phyloP scores from a whole-genome alignment of 2,329 filamentous ascomycete genomes.

The Fusarium devonianum region DNA sequence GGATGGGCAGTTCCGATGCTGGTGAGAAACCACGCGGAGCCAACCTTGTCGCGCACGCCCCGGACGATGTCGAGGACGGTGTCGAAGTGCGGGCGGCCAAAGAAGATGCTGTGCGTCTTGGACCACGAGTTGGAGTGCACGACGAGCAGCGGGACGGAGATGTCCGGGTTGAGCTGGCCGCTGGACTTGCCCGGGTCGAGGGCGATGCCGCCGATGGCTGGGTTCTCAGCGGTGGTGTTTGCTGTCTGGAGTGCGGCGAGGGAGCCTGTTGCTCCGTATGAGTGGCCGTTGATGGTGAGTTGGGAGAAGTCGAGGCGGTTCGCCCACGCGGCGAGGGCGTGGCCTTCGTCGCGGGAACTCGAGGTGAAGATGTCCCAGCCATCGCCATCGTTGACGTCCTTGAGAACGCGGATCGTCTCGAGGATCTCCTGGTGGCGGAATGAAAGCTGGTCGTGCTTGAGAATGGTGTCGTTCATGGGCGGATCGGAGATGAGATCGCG shows the following conservation, averaged over 20 bases:
- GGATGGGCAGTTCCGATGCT: constrained; percentile 65
- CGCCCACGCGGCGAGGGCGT: constrained; percentile 57
- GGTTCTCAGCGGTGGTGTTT: constrained; percentile 37
- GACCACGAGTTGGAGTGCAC: constrained; percentile 73
- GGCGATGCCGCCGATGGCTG: constrained; percentile 63
- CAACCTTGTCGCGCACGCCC: constrained; percentile 52
- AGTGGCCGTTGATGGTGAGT: constrained; percentile 68
- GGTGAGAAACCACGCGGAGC: constrained; percentile 62
- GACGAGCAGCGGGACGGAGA: constrained; percentile 65
- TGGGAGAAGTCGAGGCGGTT: constrained; percentile 60
- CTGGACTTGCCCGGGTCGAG: constrained; percentile 72
- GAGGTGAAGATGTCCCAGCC: constrained; percentile 45
- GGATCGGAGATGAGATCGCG: constrained; percentile 45
- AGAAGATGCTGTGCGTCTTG: constrained; percentile 62
- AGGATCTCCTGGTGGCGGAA: constrained; percentile 61
- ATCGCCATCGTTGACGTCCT: constrained; percentile 50
- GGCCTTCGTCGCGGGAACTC: constrained; percentile 59
- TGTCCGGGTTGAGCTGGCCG: constrained; percentile 66
- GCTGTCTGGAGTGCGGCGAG: constrained; percentile 64
- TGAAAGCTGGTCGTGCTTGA: constrained; percentile 57
- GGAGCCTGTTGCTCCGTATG: constrained; percentile 70
- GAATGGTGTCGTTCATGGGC: constrained; percentile 46
- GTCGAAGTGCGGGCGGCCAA: constrained; percentile 69
- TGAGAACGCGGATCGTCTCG: constrained; percentile 52
- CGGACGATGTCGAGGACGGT: constrained; percentile 65